Evolutionary conservation across 176 grass and related monocot genomes (phyloP).

Genomic region (Carex pumila): DNA sequence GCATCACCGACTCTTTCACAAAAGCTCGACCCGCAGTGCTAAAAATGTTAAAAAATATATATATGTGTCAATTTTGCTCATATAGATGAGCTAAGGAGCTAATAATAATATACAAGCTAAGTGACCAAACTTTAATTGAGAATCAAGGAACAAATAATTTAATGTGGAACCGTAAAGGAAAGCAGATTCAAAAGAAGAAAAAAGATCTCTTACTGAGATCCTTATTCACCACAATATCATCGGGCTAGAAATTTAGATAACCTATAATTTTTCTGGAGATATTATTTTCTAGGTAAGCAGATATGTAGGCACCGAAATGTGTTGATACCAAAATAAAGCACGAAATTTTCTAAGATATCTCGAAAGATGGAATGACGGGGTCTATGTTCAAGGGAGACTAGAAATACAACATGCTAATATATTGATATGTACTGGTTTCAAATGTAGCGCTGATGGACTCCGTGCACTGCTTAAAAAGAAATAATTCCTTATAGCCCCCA

Average conservation of each 20-base stretch:
- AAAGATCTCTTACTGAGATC: neutral
- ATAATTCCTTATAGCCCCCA: neutral
- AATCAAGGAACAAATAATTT: neutral
- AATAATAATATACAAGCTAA: neutral
- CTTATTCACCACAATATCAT: neutral
- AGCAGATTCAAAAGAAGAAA: neutral
- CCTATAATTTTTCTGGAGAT: neutral
- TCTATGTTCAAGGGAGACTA: neutral
- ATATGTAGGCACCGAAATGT: neutral
- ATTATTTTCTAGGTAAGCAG: neutral
- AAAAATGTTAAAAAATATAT: neutral
- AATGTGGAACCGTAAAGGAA: neutral
- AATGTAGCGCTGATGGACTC: neutral
- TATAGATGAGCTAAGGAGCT: neutral
- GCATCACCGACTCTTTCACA: conserved; percentile 41
- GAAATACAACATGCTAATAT: neutral
- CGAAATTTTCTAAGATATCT: neutral
- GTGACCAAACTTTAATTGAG: neutral
- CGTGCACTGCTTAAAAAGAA: neutral
- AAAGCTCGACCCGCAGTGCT: conserved; percentile 43
- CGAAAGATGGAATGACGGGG: neutral
- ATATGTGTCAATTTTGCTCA: neutral
- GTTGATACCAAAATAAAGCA: neutral
- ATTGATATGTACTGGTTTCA: neutral
- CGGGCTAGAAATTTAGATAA: too few species aligned